Evolutionary conservation across 1,139 yeast genomes (phyloP).

Genomic region (Zhuliangozyma blackwelliae): DNA sequence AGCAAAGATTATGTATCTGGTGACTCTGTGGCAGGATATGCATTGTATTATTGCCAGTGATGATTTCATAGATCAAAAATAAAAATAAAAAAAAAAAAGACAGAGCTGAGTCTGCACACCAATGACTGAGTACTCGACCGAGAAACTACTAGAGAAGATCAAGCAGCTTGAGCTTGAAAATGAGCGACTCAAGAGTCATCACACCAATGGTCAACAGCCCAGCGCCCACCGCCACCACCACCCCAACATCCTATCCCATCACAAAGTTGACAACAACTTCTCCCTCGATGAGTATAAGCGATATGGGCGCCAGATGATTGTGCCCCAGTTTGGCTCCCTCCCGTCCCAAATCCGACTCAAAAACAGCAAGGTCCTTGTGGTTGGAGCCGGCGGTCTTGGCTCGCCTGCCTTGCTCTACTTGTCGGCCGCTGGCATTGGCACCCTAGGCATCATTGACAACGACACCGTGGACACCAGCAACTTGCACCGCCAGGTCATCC

Average conservation of each 20-base stretch:
- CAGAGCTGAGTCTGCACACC: not conserved
- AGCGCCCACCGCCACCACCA: too few relatives aligned
- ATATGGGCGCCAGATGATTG: conserved; percentile 95
- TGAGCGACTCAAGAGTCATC: conserved; percentile 10
- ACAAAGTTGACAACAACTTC: conserved; percentile 9
- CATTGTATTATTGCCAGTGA: too few relatives aligned
- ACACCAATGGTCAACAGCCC: too few relatives aligned
- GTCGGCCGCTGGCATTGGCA: conserved; percentile 85
- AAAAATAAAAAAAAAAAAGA: not conserved
- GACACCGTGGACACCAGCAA: conserved; percentile 84
- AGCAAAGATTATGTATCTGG: too few relatives aligned
- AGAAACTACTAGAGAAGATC: conserved; percentile 19
- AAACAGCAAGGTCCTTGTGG: conserved; percentile 57
- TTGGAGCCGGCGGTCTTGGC: conserved; percentile 98
- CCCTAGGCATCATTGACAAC: conserved; percentile 80
- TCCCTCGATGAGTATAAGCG: conserved; percentile 66
- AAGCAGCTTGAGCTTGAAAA: conserved; percentile 23
- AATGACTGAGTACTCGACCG: conserved; percentile 10
- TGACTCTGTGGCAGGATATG: too few relatives aligned
- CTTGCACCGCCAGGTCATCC: conserved; percentile 85
- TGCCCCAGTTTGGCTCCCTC: conserved; percentile 64
- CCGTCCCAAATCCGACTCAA: conserved; percentile 57
- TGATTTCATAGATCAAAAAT: too few relatives aligned
- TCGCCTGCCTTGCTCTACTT: conserved; percentile 86
- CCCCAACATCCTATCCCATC: too few relatives aligned